These are phyloP conservation scores for Infundibulicybe gibba DNA, from an alignment of 768 basidiomycete species.

Conservation along the genomic window DNA sequence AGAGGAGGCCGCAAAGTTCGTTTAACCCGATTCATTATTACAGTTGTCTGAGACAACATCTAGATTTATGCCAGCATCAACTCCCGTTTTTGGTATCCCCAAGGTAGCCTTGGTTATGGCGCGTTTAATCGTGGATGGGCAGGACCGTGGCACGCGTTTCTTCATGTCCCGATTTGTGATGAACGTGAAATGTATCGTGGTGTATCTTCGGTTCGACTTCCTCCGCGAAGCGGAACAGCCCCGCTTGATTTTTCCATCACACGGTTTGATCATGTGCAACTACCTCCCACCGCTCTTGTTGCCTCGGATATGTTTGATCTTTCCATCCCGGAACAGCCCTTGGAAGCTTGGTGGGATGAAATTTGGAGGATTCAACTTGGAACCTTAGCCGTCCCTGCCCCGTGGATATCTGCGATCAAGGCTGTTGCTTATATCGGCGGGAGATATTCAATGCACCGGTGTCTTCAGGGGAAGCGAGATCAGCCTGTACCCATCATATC, in stretches of 20 bases:
- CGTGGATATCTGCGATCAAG: conserved; percentile 50
- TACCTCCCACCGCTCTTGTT: conserved; percentile 48
- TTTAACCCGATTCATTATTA: conserved; percentile 3
- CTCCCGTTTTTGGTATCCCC: conserved; percentile 47
- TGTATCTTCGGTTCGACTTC: conserved; percentile 45
- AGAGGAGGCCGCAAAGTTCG: conserved; percentile 58
- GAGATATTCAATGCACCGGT: conserved; percentile 55
- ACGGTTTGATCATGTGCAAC: conserved; percentile 47
- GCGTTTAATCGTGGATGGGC: conserved; percentile 44
- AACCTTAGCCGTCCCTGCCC: conserved; percentile 45
- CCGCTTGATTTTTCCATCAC: conserved; percentile 59
- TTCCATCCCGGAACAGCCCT: conserved; percentile 32
- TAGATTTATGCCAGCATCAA: conserved; percentile 60
- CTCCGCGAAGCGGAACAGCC: conserved; percentile 46
- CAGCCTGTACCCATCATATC: conserved; percentile 49
- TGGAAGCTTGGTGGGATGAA: conserved; percentile 53
- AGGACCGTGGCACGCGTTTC: conserved; percentile 48
- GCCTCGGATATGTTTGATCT: conserved; percentile 38
- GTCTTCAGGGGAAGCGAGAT: conserved; percentile 38
- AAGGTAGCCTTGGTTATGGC: conserved; percentile 59
- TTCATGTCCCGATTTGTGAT: conserved; percentile 57
- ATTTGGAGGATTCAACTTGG: conserved; percentile 55
- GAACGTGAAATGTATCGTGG: conserved; percentile 50
- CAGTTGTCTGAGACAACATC: conserved; percentile 4
- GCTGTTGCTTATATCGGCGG: conserved; percentile 51